Percentiles rank a stretch among this genome's conserved stretches.
phyloP scores from a whole-genome alignment of 495 filamentous ascomycete genomes.

The Xylaria palmicola region DNA sequence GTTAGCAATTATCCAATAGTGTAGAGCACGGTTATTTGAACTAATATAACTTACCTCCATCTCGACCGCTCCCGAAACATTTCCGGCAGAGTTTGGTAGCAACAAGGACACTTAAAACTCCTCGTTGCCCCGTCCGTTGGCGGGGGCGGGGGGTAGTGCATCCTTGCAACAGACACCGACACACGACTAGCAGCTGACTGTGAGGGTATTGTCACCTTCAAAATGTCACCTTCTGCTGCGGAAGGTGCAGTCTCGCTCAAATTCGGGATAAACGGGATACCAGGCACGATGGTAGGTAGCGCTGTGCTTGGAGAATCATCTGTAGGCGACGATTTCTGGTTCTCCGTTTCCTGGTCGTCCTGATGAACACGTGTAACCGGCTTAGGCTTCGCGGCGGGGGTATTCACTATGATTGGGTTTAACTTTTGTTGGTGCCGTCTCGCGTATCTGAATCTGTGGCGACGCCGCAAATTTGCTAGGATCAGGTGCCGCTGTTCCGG shows the following conservation, averaged over 20 bases:
- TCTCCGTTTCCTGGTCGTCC: not conserved
- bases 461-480: not conserved
- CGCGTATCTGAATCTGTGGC: not conserved
- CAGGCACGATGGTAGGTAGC: not conserved
- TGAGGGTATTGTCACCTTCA: not conserved
- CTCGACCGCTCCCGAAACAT: not conserved
- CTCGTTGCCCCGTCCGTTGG: not conserved
- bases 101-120: not conserved
- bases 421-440: not conserved
- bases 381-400: not conserved
- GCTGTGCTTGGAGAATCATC: not conserved
- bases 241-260: not conserved
- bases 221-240: not conserved
- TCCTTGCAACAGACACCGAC: not conserved
- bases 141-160: not conserved
- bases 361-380: not conserved
- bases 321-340: not conserved
- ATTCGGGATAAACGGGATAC: not conserved
- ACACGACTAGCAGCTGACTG: not conserved
- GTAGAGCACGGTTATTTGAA: not conserved
- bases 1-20: not conserved
- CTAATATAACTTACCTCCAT: not conserved
- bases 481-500: not conserved
- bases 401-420: not conserved
- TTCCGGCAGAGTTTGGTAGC: not conserved